Conservation (phyloP, 805 yeast genomes). For the Starmerella geochares region DNA sequence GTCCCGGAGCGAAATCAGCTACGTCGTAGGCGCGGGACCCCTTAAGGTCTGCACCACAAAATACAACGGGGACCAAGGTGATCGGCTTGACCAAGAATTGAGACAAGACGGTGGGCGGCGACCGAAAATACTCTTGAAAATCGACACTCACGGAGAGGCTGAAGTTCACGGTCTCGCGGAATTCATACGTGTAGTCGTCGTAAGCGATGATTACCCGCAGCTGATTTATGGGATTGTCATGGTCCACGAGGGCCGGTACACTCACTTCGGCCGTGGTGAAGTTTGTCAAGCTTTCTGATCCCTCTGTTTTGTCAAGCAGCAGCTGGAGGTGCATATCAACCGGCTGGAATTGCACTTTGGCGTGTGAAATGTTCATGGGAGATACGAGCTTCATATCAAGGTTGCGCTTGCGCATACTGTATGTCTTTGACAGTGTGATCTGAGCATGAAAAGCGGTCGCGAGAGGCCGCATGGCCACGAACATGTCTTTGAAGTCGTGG, state of each 20-base stretch:
- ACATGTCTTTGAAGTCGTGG: slow-evolving; percentile 20
- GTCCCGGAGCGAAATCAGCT: slow-evolving; percentile 17
- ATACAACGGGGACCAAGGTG: slow-evolving; percentile 45
- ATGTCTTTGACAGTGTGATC: slow-evolving; percentile 18
- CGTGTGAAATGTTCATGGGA: slow-evolving; percentile 10
- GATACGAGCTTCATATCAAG: slow-evolving; percentile 14
- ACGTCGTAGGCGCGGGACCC: slow-evolving; percentile 33
- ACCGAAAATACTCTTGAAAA: slow-evolving; percentile 66
- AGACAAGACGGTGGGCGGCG: slow-evolving; percentile 43
- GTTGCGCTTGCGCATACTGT: slow-evolving; percentile 21
- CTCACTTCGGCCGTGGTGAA: slow-evolving; percentile 19
- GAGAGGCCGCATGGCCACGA: slow-evolving; percentile 24
- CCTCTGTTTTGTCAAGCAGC: slow-evolving; percentile 19
- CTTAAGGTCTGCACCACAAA: slow-evolving; percentile 38
- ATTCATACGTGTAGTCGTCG: slow-evolving; percentile 23
- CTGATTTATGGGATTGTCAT: slow-evolving; percentile 22
- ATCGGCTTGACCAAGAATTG: slow-evolving; percentile 62
- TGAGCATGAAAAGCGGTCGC: slow-evolving; percentile 24
- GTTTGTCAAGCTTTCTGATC: slow-evolving; percentile 10
- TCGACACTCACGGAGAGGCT: slow-evolving; percentile 57
- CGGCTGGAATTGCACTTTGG: slow-evolving; percentile 18
- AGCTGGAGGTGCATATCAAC: slow-evolving; percentile 19
- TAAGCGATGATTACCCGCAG: slow-evolving; percentile 27
- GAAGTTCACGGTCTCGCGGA: slow-evolving; percentile 38
- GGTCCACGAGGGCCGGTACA: slow-evolving; percentile 29